A percentile compares a stretch with the other conserved stretches of the same genome.
Conservation (phyloP, 1,139 yeast genomes). For the Debaryomycetaceae sp. region DNA sequence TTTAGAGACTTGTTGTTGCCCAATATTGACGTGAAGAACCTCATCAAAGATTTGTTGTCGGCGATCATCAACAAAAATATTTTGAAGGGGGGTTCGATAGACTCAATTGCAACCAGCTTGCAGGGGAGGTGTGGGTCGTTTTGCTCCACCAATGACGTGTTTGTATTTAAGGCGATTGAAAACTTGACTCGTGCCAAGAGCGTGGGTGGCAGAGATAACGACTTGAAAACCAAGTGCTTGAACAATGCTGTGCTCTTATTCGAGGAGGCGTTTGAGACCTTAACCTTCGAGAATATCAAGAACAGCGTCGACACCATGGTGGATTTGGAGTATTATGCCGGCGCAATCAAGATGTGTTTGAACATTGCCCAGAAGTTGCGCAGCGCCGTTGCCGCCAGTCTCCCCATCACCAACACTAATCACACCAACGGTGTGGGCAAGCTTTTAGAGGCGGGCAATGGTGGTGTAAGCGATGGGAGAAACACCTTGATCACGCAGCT, state of each 20-base stretch:
- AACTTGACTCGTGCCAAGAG: slow-evolving; percentile 83
- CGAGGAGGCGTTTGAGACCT: slow-evolving; percentile 73
- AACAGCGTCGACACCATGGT: slow-evolving; percentile 79
- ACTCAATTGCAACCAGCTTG: slow-evolving; percentile 77
- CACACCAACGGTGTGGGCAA: too few relatives aligned
- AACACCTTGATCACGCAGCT: slow-evolving; percentile 28
- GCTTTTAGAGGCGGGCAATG: not conserved
- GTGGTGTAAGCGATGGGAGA: slow-evolving; percentile 7
- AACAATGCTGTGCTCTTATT: slow-evolving; percentile 72
- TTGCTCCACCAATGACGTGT: slow-evolving; percentile 90
- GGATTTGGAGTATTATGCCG: slow-evolving; percentile 72
- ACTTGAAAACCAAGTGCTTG: slow-evolving; percentile 65
- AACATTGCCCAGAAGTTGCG: slow-evolving; percentile 60
- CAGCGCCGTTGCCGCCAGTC: slow-evolving; percentile 7
- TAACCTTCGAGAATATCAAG: slow-evolving; percentile 74
- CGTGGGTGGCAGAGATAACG: slow-evolving; percentile 64
- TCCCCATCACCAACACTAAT: slow-evolving; percentile 8
- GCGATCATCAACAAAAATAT: slow-evolving; percentile 87
- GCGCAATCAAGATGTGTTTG: slow-evolving; percentile 80
- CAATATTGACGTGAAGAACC: slow-evolving; percentile 51
- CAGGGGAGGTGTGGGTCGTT: slow-evolving; percentile 94
- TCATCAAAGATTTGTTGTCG: slow-evolving; percentile 81
- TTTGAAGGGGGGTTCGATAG: slow-evolving; percentile 90
- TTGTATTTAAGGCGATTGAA: slow-evolving; percentile 91
- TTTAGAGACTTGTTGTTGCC: slow-evolving; percentile 80